Conservation (phyloP, 164 flowering plant genomes). For the Vitis amurensis region DNA sequence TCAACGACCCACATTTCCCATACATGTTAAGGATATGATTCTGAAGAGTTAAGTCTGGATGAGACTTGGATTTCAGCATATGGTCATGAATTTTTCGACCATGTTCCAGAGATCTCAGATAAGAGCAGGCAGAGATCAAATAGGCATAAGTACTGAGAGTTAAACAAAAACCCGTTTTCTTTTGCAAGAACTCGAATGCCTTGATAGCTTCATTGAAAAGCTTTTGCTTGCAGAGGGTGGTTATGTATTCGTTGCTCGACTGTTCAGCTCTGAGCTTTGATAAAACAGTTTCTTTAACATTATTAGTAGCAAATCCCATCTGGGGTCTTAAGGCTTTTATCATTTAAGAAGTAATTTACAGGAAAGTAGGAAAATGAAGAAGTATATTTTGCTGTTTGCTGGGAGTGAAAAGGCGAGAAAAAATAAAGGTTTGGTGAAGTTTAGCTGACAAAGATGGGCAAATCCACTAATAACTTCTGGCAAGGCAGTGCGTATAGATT, state of each 20-base stretch:
- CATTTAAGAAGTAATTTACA: no score
- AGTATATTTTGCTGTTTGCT: no score
- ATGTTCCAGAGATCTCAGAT: conserved; percentile 39
- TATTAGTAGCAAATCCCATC: not conserved
- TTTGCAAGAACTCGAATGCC: conserved; percentile 45
- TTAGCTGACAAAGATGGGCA: no score
- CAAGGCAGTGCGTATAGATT: no score
- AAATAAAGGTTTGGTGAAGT: no score
- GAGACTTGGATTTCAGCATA: conserved; percentile 26
- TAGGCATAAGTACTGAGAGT: conserved; percentile 40
- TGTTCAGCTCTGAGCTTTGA: conserved; percentile 36
- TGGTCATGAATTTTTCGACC: conserved; percentile 54
- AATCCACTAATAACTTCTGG: no score
- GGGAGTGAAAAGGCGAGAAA: no score
- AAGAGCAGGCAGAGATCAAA: conserved; percentile 54
- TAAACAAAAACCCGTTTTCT: conserved; percentile 27
- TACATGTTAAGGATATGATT: conserved; percentile 70
- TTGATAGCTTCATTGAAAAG: conserved; percentile 51
- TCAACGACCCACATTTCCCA: conserved; percentile 61
- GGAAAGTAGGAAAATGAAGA: no score
- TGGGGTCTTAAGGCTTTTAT: conserved; percentile 5
- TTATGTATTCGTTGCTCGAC: conserved; percentile 45
- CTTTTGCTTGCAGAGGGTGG: conserved; percentile 51
- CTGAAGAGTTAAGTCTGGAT: conserved; percentile 43
- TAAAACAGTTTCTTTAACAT: not conserved